A percentile compares a stretch with the other conserved stretches of the same genome.
Conservation (phyloP, 2,329 filamentous ascomycete genomes). For the Fonsecaea nubica region DNA sequence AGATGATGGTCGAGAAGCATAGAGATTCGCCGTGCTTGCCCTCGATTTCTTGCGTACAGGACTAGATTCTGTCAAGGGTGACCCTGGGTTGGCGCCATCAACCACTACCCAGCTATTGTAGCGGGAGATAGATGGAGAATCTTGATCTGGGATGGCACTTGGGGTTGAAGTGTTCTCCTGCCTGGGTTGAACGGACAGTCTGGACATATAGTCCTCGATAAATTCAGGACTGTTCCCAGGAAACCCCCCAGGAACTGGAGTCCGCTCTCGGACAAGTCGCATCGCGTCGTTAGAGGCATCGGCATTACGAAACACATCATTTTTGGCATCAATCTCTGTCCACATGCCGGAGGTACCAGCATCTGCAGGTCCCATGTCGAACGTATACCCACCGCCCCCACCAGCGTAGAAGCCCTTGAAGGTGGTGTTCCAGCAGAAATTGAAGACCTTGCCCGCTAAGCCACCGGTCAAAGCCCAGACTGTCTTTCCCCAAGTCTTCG, state of each 20-base stretch:
- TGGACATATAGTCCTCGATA: slow-evolving; percentile 52
- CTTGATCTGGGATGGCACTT: slow-evolving; percentile 1
- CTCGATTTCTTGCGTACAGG: slow-evolving; percentile 39
- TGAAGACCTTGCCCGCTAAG: slow-evolving; percentile 74
- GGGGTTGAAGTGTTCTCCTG: slow-evolving; percentile 44
- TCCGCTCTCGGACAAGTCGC: slow-evolving; percentile 42
- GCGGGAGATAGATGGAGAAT: slow-evolving; percentile 51
- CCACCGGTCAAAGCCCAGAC: slow-evolving; percentile 52
- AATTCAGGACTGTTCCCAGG: slow-evolving; percentile 55
- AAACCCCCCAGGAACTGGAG: slow-evolving; percentile 62
- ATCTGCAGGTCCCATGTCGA: slow-evolving; percentile 49
- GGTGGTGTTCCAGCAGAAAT: slow-evolving; percentile 75
- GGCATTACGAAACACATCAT: slow-evolving; percentile 40
- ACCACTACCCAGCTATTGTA: slow-evolving; percentile 74
- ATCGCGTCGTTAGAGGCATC: slow-evolving; percentile 18
- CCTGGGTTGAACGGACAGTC: slow-evolving; percentile 44
- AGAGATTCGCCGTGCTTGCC: slow-evolving; percentile 31
- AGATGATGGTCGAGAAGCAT: slow-evolving; percentile 9
- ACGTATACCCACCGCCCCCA: slow-evolving; percentile 73
- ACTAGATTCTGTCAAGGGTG: slow-evolving; percentile 35
- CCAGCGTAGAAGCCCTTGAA: slow-evolving; percentile 89
- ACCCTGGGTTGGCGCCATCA: slow-evolving; percentile 37
- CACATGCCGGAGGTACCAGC: slow-evolving; percentile 41
- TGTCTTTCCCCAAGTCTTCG: slow-evolving; percentile 49
- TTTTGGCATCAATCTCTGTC: slow-evolving; percentile 43